A percentile compares a stretch with the other conserved stretches of the same genome.
phyloP scores from a whole-genome alignment of 2,329 filamentous ascomycete species.

The Colletotrichum sp. region DNA sequence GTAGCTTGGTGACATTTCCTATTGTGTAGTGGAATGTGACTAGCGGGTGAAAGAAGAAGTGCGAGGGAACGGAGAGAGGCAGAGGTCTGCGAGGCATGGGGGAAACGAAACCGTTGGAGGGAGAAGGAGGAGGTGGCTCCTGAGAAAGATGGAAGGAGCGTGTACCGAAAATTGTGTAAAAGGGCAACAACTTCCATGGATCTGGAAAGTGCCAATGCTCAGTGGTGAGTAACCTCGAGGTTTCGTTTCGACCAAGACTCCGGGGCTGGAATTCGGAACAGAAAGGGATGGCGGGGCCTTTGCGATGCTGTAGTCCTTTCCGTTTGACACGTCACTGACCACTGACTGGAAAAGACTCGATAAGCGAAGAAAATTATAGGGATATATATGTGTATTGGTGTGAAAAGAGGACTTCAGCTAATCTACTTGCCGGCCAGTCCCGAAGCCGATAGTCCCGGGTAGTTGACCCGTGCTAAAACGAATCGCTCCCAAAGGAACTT shows the following conservation, averaged over 20 bases:
- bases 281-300: not conserved
- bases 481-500: not conserved
- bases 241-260: not conserved
- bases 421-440: not conserved
- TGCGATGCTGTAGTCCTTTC: not conserved
- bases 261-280: not conserved
- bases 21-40: not conserved
- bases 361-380: not conserved
- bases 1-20: not conserved
- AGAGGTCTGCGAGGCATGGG: not conserved
- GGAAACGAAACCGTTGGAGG: not conserved
- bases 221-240: not conserved
- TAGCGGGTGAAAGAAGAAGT: not conserved
- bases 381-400: not conserved
- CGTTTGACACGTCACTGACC: not conserved
- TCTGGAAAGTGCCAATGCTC: not conserved
- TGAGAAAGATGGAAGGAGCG: not conserved
- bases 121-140: not conserved
- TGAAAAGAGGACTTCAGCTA: not conserved
- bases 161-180: not conserved
- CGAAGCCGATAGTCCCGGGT: not conserved
- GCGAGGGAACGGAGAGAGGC: not conserved
- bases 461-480: not conserved
- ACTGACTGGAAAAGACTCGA: not conserved
- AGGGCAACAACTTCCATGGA: not conserved